Conservation (phyloP, 1,284 basidiomycete species). For the Apiotrichum akiyoshidainum region DNA sequence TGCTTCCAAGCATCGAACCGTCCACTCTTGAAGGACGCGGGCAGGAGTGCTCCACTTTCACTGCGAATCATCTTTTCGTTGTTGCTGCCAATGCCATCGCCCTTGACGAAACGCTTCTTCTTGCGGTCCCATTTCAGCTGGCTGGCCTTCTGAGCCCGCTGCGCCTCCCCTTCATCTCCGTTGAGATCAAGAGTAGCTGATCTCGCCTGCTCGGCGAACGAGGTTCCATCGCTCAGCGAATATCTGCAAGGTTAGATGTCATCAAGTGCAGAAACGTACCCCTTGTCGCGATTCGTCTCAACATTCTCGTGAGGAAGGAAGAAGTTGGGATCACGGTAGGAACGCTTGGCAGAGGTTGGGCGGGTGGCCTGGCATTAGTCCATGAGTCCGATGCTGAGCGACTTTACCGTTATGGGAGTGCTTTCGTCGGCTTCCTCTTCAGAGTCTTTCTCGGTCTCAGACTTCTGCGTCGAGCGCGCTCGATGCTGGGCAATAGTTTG, state of each 20-base stretch:
- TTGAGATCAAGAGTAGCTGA: slow-evolving; percentile 77
- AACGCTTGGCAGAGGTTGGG: slow-evolving; percentile 13
- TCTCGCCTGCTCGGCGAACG: slow-evolving; percentile 78
- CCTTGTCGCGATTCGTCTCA: slow-evolving; percentile 79
- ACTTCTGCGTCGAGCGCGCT: neutral
- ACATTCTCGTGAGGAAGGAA: slow-evolving; percentile 90
- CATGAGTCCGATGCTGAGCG: neutral
- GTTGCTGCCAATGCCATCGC: slow-evolving; percentile 78
- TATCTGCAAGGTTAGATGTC: slow-evolving; percentile 57
- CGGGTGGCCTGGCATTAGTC: neutral
- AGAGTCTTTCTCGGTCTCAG: neutral
- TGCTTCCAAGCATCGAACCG: slow-evolving; percentile 90
- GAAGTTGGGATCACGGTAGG: slow-evolving; percentile 76
- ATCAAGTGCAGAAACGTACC: slow-evolving; percentile 55
- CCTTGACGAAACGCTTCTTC: slow-evolving; percentile 90
- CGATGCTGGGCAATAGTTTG: slow-evolving; percentile 7
- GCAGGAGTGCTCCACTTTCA: slow-evolving; percentile 88
- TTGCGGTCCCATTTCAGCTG: slow-evolving; percentile 87
- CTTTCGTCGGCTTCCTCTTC: neutral
- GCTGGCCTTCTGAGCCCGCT: slow-evolving; percentile 64
- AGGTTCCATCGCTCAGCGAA: slow-evolving; percentile 76
- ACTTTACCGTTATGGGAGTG: slow-evolving; percentile 14
- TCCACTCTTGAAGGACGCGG: slow-evolving; percentile 87
- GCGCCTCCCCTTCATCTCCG: slow-evolving; percentile 68
- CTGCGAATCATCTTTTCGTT: slow-evolving; percentile 93